phyloP scores from a whole-genome alignment of 129 eudicot genomes.

The Scalesia atractyloides region DNA sequence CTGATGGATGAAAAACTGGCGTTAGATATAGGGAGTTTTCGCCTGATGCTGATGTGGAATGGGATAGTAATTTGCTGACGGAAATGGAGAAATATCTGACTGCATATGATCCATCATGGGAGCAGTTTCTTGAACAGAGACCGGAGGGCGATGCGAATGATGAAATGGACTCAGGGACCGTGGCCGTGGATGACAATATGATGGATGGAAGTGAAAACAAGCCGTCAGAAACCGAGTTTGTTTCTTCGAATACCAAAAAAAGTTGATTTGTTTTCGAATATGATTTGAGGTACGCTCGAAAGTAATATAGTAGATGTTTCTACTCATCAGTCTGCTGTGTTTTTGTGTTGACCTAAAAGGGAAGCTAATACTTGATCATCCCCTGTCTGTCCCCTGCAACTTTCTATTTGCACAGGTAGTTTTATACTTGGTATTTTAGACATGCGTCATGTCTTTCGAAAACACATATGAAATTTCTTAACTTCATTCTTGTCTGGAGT shows the following conservation, averaged over 20 bases:
- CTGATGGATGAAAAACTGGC: slow-evolving; percentile 46
- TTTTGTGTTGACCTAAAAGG: slow-evolving; percentile 5
- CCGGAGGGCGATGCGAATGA: slow-evolving; percentile 39
- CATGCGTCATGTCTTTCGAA: background rate
- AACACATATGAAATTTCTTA: background rate
- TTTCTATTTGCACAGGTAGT: background rate
- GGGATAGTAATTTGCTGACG: slow-evolving; percentile 60
- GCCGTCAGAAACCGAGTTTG: slow-evolving; percentile 51
- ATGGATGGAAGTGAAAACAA: slow-evolving; percentile 40
- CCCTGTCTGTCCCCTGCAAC: slow-evolving; percentile 1
- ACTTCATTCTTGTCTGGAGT: no score
- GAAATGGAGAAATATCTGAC: slow-evolving; percentile 57
- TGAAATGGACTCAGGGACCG: slow-evolving; percentile 48
- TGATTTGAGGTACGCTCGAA: slow-evolving; percentile 11
- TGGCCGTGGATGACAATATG: slow-evolving; percentile 35
- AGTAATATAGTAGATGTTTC: slow-evolving; percentile 11
- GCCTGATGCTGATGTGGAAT: slow-evolving; percentile 61
- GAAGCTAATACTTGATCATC: slow-evolving; percentile 22
- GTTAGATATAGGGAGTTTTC: slow-evolving; percentile 50
- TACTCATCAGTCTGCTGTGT: background rate
- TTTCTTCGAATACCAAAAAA: slow-evolving; percentile 51
- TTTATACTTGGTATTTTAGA: slow-evolving; percentile 5
- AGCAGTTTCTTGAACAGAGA: slow-evolving; percentile 51
- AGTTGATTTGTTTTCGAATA: slow-evolving; percentile 31
- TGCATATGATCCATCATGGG: slow-evolving; percentile 70